A percentile compares a stretch with the other conserved stretches of the same genome.
phyloP scores from a whole-genome alignment of 805 yeast species.

The Myxozyma lipomycoides region DNA sequence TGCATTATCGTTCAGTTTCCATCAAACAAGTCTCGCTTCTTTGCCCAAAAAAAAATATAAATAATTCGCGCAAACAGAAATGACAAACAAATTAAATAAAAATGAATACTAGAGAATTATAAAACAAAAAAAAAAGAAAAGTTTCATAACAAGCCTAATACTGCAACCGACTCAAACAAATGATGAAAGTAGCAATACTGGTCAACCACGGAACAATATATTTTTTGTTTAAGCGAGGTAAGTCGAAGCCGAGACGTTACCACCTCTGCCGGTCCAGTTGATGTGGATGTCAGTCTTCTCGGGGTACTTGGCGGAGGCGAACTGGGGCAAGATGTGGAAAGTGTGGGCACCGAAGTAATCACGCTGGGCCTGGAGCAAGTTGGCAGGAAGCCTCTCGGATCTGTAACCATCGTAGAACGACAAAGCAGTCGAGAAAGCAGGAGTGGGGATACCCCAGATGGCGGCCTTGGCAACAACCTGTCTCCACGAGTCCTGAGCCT shows the following conservation, averaged over 20 bases:
- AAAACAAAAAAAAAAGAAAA: too few species aligned
- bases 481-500: slow-evolving; percentile 98
- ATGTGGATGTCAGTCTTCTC: slow-evolving; percentile 81
- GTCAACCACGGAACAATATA: too few species aligned
- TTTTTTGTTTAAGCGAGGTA: slow-evolving; percentile 67
- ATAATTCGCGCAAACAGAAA: too few species aligned
- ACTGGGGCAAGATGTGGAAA: slow-evolving; percentile 88
- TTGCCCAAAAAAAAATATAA: too few species aligned
- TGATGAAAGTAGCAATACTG: too few species aligned
- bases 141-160: too few species aligned
- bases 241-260: slow-evolving; percentile 92
- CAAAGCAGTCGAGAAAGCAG: slow-evolving; percentile 95
- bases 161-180: too few species aligned
- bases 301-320: slow-evolving; percentile 71
- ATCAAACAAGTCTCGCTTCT: too few species aligned
- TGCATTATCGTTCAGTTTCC: too few species aligned
- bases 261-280: slow-evolving; percentile 99
- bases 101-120: too few species aligned
- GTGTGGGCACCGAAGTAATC: slow-evolving; percentile 99
- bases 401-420: slow-evolving; percentile 99
- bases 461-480: slow-evolving; percentile 72
- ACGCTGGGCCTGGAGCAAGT: slow-evolving; percentile 98
- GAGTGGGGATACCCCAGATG: slow-evolving; percentile 89
- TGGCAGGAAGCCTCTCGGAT: slow-evolving; percentile 92
- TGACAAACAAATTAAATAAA: too few species aligned